Percentiles rank a stretch among this genome's conserved stretches.
Conservation (phyloP, 768 basidiomycete species). For the Collybia mongolica region DNA sequence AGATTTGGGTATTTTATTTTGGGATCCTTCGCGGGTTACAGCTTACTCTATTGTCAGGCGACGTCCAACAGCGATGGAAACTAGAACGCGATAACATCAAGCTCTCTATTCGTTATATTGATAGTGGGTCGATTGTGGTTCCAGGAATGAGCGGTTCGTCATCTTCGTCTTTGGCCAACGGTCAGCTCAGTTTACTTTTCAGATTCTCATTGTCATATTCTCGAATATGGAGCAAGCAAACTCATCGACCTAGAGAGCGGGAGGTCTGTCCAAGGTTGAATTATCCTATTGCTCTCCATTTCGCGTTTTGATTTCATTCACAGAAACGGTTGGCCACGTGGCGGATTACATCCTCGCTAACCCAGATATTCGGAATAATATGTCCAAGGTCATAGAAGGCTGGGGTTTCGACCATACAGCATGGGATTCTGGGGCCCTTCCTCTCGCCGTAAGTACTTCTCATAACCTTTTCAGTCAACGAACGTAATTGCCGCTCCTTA, state of each 20-base stretch:
- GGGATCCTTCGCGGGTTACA: background rate
- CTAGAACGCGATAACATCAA: background rate
- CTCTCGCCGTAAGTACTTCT: constrained; percentile 44
- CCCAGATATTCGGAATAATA: constrained; percentile 40
- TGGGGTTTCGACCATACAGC: constrained; percentile 80
- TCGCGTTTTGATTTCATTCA: background rate
- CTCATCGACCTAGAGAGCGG: constrained; percentile 52
- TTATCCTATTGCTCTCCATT: background rate
- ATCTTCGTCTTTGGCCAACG: background rate
- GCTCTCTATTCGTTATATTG: constrained; percentile 29
- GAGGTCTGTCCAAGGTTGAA: constrained; percentile 42
- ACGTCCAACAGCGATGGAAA: constrained; percentile 4
- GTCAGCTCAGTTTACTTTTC: background rate
- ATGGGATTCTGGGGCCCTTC: constrained; percentile 50
- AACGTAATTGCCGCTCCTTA: constrained; percentile 19
- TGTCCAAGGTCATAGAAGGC: constrained; percentile 53
- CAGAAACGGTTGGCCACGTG: constrained; percentile 50
- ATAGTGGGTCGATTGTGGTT: constrained; percentile 47
- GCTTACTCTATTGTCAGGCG: background rate
- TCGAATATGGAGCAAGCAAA: constrained; percentile 59
- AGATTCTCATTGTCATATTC: constrained; percentile 68
- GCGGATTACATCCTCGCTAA: constrained; percentile 44
- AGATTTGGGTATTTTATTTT: background rate
- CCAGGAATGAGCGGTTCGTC: constrained; percentile 57
- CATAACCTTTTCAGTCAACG: background rate